Conservation (phyloP, 225 moss, liverwort and hornwort species). For the Sphagnum tenellum region DNA sequence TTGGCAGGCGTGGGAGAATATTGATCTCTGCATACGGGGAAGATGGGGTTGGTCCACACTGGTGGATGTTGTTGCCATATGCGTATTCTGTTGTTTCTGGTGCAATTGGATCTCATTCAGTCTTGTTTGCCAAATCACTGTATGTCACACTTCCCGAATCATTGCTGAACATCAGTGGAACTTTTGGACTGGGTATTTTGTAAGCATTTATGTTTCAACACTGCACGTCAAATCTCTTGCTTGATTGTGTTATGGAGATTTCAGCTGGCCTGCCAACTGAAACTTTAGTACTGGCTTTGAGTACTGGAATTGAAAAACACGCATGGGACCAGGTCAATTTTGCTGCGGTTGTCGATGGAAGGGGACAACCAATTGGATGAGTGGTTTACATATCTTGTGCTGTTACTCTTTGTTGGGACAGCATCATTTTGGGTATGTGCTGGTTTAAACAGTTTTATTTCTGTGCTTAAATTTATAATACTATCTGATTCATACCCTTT, state of each 20-base stretch:
- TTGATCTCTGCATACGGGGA: constrained; percentile 58
- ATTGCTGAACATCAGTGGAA: too few species aligned
- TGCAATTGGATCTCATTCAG: constrained; percentile 96
- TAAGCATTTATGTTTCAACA: too few species aligned
- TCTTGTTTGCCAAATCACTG: constrained; percentile 98
- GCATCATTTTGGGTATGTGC: constrained; percentile 90
- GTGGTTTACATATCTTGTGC: constrained; percentile 85
- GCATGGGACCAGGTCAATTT: constrained; percentile 57
- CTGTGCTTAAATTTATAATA: too few species aligned
- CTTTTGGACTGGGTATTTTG: too few species aligned
- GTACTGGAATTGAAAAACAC: background rate
- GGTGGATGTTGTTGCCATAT: constrained; percentile 90
- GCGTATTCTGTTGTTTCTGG: constrained; percentile 94
- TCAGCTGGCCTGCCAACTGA: too few species aligned
- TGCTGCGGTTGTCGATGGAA: constrained; percentile 80
- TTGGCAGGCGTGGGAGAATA: constrained; percentile 59
- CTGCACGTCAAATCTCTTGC: too few species aligned
- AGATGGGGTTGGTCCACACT: constrained; percentile 59
- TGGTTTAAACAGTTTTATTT: too few species aligned
- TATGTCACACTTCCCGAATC: constrained; percentile 19
- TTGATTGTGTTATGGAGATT: too few species aligned
- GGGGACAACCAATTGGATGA: constrained; percentile 94
- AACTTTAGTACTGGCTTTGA: background rate
- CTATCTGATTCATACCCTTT: too few species aligned
- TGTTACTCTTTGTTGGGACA: constrained; percentile 87